A percentile compares a stretch with the other conserved stretches of the same genome.
Evolutionary conservation across 371 early-diverging fungal species (phyloP).

Genomic region (Syncephalastrum racemosum): DNA sequence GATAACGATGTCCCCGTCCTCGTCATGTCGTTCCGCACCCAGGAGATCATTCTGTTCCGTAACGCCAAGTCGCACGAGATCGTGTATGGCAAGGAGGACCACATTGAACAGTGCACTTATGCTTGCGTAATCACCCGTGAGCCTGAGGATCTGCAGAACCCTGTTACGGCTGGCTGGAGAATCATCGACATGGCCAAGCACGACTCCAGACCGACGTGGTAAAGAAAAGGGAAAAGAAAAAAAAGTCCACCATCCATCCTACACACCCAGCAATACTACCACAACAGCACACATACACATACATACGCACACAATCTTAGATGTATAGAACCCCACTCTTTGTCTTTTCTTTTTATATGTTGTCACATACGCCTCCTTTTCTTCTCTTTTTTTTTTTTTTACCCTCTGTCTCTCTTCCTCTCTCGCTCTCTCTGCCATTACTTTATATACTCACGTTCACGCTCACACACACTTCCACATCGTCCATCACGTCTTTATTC

Average conservation of each 20-base stretch:
- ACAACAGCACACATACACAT: constrained; percentile 1
- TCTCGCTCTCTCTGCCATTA: too few relatives aligned
- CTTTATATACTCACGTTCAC: too few relatives aligned
- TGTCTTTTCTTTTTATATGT: constrained; percentile 3
- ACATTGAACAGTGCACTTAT: constrained; percentile 85
- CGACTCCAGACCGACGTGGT: constrained; percentile 68
- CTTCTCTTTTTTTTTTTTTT: background rate
- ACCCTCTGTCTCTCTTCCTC: too few relatives aligned
- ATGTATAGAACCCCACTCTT: constrained; percentile 13
- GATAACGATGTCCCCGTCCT: constrained; percentile 92
- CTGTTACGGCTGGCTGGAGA: constrained; percentile 89
- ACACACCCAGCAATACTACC: too few relatives aligned
- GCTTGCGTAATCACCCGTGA: constrained; percentile 88
- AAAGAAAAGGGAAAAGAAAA: constrained; percentile 25
- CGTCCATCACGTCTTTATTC: too few relatives aligned
- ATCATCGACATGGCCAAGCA: constrained; percentile 90
- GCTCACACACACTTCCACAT: too few relatives aligned
- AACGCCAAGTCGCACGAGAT: constrained; percentile 83
- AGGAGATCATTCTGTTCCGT: constrained; percentile 93
- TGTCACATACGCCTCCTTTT: constrained; percentile 2
- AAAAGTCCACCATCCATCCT: background rate
- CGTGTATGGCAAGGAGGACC: constrained; percentile 86
- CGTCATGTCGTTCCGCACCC: constrained; percentile 88
- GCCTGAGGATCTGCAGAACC: constrained; percentile 84
- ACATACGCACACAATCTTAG: constrained; percentile 5